These are phyloP conservation scores for Vaccinium macrocarpon DNA, from an alignment of 148 eudicot species.

Conservation along the genomic window DNA sequence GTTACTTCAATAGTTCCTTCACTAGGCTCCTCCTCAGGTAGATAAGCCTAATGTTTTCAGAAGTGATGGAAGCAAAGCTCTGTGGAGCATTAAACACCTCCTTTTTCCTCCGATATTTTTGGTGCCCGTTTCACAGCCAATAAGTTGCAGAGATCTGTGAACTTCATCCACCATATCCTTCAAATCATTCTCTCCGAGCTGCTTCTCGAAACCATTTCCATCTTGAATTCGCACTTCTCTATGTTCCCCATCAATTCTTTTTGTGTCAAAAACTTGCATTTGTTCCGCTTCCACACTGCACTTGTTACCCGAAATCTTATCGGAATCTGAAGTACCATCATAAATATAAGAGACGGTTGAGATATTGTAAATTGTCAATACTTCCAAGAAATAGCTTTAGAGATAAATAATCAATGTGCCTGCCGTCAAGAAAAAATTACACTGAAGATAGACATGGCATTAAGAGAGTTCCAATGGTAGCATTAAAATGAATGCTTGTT, in stretches of 20 bases:
- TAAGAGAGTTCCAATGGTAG: too few relatives aligned
- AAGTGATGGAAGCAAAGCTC: slow-evolving; percentile 53
- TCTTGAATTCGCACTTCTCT: background rate
- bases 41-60: slow-evolving; percentile 58
- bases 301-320: background rate
- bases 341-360: too few relatives aligned
- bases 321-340: background rate
- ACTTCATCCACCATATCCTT: background rate
- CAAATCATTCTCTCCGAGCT: slow-evolving; percentile 4
- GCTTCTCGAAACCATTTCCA: background rate
- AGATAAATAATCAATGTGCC: too few relatives aligned
- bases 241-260: background rate
- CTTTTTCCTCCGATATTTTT: slow-evolving; percentile 10
- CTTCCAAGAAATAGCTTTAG: too few relatives aligned
- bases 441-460: too few relatives aligned
- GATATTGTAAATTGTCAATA: too few relatives aligned
- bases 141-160: background rate
- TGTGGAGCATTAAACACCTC: slow-evolving; percentile 23
- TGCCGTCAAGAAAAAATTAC: too few relatives aligned
- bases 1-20: slow-evolving; percentile 46
- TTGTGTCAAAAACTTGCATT: background rate
- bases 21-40: slow-evolving; percentile 70
- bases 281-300: background rate
- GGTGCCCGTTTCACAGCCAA: background rate
- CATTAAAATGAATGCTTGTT: too few relatives aligned